These are phyloP conservation scores for Cladochytrium replicatum DNA, from an alignment of 192 early-diverging fungal genomes.

Conservation along the genomic window DNA sequence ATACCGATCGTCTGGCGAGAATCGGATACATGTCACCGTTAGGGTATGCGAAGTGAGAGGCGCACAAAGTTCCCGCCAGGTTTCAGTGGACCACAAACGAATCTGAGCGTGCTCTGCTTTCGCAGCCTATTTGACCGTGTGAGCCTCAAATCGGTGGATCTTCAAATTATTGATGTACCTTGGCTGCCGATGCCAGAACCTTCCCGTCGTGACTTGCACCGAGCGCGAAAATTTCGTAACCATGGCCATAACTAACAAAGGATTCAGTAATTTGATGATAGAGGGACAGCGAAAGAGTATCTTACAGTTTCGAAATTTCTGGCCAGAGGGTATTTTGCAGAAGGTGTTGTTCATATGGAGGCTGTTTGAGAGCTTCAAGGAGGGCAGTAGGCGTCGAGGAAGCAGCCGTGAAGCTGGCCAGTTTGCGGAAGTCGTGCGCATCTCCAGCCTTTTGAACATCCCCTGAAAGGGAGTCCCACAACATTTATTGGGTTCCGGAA, in stretches of 20 bases:
- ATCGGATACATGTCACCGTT: conserved; percentile 73
- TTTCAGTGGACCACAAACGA: conserved; percentile 55
- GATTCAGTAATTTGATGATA: conserved; percentile 4
- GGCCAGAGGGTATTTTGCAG: conserved; percentile 90
- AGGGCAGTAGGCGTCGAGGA: conserved; percentile 12
- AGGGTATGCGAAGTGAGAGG: conserved; percentile 62
- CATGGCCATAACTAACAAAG: conserved; percentile 70
- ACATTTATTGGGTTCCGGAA: not conserved
- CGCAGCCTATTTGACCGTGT: conserved; percentile 33
- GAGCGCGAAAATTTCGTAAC: conserved; percentile 78
- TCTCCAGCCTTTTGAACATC: conserved; percentile 2
- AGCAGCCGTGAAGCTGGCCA: conserved; percentile 22
- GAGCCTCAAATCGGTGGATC: not conserved
- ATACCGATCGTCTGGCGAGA: conserved; percentile 63
- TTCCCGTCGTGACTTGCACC: conserved; percentile 61
- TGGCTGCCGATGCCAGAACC: conserved; percentile 65
- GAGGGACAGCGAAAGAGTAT: not conserved
- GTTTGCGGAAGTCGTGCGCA: conserved; percentile 21
- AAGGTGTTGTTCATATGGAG: conserved; percentile 85
- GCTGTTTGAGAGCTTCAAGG: conserved; percentile 21
- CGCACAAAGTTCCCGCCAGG: conserved; percentile 53
- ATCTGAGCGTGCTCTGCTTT: conserved; percentile 64
- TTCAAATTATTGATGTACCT: conserved; percentile 28
- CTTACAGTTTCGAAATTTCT: conserved; percentile 81
- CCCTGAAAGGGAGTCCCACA: not conserved